Conservation (phyloP, 176 grass and related monocot genomes). For the Bothriochloa decipiens region DNA sequence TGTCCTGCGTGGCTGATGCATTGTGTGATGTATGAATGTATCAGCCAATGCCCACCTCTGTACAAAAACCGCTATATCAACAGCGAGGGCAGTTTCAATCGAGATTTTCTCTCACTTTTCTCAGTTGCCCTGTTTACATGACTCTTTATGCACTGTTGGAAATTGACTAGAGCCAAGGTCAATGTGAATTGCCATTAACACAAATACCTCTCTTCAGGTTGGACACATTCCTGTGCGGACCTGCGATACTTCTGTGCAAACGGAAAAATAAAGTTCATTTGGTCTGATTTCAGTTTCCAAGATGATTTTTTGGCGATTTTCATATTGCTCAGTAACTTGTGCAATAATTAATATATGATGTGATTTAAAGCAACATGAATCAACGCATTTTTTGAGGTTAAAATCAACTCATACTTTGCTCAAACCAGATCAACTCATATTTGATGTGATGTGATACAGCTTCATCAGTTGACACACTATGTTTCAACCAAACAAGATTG, state of each 20-base stretch:
- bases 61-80: slow-evolving; percentile 16
- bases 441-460: not conserved
- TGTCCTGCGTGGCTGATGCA: slow-evolving; percentile 16
- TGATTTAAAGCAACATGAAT: too few species aligned
- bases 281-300: not conserved
- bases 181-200: not conserved
- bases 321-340: not conserved
- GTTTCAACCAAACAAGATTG: slow-evolving; percentile 10
- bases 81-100: slow-evolving; percentile 4
- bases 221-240: not conserved
- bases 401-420: not conserved
- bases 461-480: not conserved
- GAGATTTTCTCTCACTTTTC: not conserved
- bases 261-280: not conserved
- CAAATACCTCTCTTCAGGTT: not conserved
- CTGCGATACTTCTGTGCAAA: not conserved
- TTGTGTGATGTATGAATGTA: not conserved
- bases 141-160: not conserved
- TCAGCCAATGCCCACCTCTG: slow-evolving; percentile 17
- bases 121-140: not conserved
- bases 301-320: not conserved
- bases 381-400: not conserved
- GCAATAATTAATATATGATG: too few species aligned
- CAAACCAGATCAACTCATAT: not conserved
- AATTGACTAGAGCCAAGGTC: not conserved